Base-by-base conservation (phyloP, 2,329 filamentous ascomycete genomes). In the Elsinoe necatrix region DNA sequence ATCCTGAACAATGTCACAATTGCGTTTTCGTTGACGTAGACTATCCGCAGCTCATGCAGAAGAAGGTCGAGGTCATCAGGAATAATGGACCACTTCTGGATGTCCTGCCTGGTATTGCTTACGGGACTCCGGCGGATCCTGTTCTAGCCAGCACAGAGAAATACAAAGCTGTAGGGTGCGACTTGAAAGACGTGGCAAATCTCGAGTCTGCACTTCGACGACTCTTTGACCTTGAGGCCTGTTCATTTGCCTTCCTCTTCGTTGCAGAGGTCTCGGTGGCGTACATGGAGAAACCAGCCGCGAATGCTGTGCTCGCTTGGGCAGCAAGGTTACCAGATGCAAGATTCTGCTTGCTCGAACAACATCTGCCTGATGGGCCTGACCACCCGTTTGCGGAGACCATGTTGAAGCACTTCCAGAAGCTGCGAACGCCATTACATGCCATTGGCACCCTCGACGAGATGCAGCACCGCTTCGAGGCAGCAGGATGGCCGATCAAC, bases 221-320 rank as follows among this genome's bases (percentile, higher is more conserved):
- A 9, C 76, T 85, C 43, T 67, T 89, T 1, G 74, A 84, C 37
- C 67, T 85, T 14, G 67, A 77, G 1, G 73, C 80, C 6, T 82
- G 80, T 58, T 76, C 79, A 2, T 79, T 95, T 1, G 65, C 66
- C 3, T 63, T 69, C 7, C 74, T 96, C 21, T 95, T 93, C 64
- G 80, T 90, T 23, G 90, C 90, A 0, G 92, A 97, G 71, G 90
- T 95, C 12, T 95, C 90, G 2, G 81, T 95, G 39, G 93, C 89
- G 0, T 95, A 95, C 65, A 95, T 95, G 88, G 83, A 89, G 57
- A 81, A 82, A 1, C 69, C 79, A 20, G 83, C 82, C 39, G 84
- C 89, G 4, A 85, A 95, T 72, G 76, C 79, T 14, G 75, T 96
- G 7, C 84, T 96, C 27, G 68, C 77, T 52, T 96, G 89, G 89